phyloP scores from a whole-genome alignment of 768 basidiomycete species.

The Trametes coccinea region DNA sequence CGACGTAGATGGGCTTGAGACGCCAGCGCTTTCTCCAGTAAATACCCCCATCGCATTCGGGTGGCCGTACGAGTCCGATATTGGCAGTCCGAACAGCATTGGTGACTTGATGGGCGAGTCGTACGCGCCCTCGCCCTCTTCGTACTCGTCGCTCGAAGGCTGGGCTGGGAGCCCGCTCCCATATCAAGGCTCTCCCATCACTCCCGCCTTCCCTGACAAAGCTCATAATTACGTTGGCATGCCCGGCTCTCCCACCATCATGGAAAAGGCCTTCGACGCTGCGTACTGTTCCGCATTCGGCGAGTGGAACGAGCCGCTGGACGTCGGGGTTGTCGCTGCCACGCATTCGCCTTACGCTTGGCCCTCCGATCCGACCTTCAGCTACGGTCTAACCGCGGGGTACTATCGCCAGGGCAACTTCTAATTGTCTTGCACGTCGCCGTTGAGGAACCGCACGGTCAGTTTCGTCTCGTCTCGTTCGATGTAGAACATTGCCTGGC shows the following conservation, averaged over 20 bases:
- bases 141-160: slow-evolving; percentile 32
- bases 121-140: slow-evolving; percentile 20
- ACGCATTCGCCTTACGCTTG: slow-evolving; percentile 7
- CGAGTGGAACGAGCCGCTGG: slow-evolving; percentile 16
- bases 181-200: slow-evolving; percentile 20
- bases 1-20: slow-evolving; percentile 18
- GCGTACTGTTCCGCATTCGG: slow-evolving; percentile 22
- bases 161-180: slow-evolving; percentile 29
- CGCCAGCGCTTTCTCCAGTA: slow-evolving; percentile 18
- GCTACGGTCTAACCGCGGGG: slow-evolving; percentile 15
- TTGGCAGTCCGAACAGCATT: slow-evolving; percentile 10
- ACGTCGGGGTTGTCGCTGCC: slow-evolving; percentile 4
- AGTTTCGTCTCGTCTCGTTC: slow-evolving; percentile 13
- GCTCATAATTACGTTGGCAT: slow-evolving; percentile 17
- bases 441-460: slow-evolving; percentile 1
- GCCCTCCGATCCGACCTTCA: slow-evolving; percentile 1
- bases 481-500: slow-evolving; percentile 7
- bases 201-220: background rate
- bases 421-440: slow-evolving; percentile 13
- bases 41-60: slow-evolving; percentile 4
- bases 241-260: slow-evolving; percentile 20
- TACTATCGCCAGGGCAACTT: slow-evolving; percentile 26
- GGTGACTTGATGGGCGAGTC: slow-evolving; percentile 14
- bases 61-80: slow-evolving; percentile 13
- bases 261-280: slow-evolving; percentile 31